These are phyloP conservation scores for Cladophialophora carrionii DNA, from an alignment of 2,329 filamentous ascomycete species.

Conservation along the genomic window DNA sequence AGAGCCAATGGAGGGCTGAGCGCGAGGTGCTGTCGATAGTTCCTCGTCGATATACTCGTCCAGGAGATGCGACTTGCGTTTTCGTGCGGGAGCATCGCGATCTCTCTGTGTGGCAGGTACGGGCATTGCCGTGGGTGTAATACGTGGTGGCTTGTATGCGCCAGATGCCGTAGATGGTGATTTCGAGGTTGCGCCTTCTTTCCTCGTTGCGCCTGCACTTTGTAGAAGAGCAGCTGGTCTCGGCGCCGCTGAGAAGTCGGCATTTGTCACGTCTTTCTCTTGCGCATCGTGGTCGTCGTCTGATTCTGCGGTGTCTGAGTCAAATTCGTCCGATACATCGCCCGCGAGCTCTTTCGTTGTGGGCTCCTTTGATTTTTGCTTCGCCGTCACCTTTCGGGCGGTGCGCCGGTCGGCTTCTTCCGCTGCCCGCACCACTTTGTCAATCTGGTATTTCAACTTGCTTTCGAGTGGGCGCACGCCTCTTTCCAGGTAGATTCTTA, in stretches of 20 bases:
- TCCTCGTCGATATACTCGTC: slow-evolving; percentile 91
- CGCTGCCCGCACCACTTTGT: slow-evolving; percentile 87
- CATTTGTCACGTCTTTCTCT: slow-evolving; percentile 64
- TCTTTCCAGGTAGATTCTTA: slow-evolving; percentile 90
- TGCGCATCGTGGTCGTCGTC: slow-evolving; percentile 57
- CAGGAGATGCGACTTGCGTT: slow-evolving; percentile 77
- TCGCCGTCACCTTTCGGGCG: slow-evolving; percentile 42
- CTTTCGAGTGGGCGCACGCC: slow-evolving; percentile 88
- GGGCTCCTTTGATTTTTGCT: slow-evolving; percentile 41
- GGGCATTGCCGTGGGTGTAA: slow-evolving; percentile 84
- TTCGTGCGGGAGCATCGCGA: slow-evolving; percentile 59
- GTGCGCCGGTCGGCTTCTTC: slow-evolving; percentile 67
- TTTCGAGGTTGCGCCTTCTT: slow-evolving; percentile 9
- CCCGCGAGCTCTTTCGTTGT: slow-evolving; percentile 41
- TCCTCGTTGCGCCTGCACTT: slow-evolving; percentile 19
- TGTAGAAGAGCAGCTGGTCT: slow-evolving; percentile 28
- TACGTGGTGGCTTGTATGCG: slow-evolving; percentile 85
- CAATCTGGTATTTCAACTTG: slow-evolving; percentile 91
- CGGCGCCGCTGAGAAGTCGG: slow-evolving; percentile 25
- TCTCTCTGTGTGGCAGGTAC: slow-evolving; percentile 56
- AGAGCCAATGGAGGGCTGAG: slow-evolving; percentile 87
- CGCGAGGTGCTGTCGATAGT: slow-evolving; percentile 76
- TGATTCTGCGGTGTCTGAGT: slow-evolving; percentile 46
- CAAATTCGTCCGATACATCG: slow-evolving; percentile 45
- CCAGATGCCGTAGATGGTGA: slow-evolving; percentile 51